Evolutionary conservation across 257 asterid genomes (phyloP), one percentile per base, ranked within the genome.

Genomic region (Nicotiana tomentosiformis): DNA sequence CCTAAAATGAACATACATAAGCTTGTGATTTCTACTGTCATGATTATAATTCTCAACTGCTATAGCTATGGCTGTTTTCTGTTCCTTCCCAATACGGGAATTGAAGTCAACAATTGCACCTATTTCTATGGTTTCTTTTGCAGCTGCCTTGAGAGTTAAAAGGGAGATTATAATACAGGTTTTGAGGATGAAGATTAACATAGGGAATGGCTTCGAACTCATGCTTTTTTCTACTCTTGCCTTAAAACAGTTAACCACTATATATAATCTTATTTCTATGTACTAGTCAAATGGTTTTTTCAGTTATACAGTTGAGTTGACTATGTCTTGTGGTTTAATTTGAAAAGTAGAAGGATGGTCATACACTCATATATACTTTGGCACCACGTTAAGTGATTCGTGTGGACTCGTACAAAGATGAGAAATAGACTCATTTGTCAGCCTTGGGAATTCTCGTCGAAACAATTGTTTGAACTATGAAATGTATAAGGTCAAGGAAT

Each of bases 1-100:
- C n/a, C 67, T 72, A n/a, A 88, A 86, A 79, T 86, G 87, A 86
- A 85, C 70, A 32, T 49, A 6, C 23, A 88, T 11, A 33, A 33
- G 72, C 33, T 78, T 82, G 30, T 80, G 84, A 58, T 77, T 80
- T 16, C 7, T 84, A 8, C 80, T 82, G 49, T 30, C n/a, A 43
- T 69, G 74, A 35, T 82, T 86, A 84, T 84, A 86, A 14, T 80
- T 70, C 17, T 81, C 77, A 43, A 66, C 84, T 20, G 92, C 93
- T 35, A 90, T 58, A 32, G 7, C 62, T 80, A 86, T 83, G 81
- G 89, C 89, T 4, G 85, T 82, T 46, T 46, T 83, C 57, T 88
- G 87, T 80, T 90, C 93, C 77, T 83, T 90, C 18, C 93, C 93
- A 0, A 81, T 66, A 7, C 91, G 87, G 18, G 91, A 85, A 83